A percentile compares a stretch with the other conserved stretches of the same genome.
Evolutionary conservation across 164 flowering plant species (phyloP).

Genomic region (Stephania yunnanensis): DNA sequence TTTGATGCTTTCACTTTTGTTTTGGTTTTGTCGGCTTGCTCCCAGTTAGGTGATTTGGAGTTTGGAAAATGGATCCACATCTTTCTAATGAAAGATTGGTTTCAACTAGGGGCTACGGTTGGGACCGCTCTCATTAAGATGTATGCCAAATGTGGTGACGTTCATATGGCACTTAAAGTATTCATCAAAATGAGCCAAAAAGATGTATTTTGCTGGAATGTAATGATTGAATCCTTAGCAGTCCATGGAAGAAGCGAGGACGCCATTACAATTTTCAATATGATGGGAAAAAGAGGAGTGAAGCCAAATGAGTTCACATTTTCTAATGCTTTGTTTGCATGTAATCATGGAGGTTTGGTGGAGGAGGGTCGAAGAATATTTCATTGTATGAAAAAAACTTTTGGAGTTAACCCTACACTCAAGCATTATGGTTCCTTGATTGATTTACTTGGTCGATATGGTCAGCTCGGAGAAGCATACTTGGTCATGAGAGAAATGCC

Average conservation of each 20-base stretch:
- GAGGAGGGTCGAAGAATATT: slow-evolving; percentile 34
- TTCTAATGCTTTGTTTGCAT: slow-evolving; percentile 30
- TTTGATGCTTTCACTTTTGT: slow-evolving; percentile 33
- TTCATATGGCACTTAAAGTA: slow-evolving; percentile 26
- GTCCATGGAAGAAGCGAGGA: slow-evolving; percentile 34
- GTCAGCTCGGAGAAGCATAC: slow-evolving; percentile 35
- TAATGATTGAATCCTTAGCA: slow-evolving; percentile 39
- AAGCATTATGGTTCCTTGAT: slow-evolving; percentile 40
- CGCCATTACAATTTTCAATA: slow-evolving; percentile 29
- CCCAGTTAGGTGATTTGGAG: slow-evolving; percentile 33
- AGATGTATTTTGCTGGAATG: slow-evolving; percentile 42
- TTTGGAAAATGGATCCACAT: slow-evolving; percentile 36
- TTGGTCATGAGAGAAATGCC: slow-evolving; percentile 33
- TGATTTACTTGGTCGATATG: slow-evolving; percentile 39
- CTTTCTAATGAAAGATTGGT: slow-evolving; percentile 22
- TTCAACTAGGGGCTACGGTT: slow-evolving; percentile 22
- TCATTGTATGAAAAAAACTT: slow-evolving; percentile 26
- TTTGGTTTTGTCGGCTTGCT: slow-evolving; percentile 39
- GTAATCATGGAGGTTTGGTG: slow-evolving; percentile 42
- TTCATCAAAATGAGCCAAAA: slow-evolving; percentile 30
- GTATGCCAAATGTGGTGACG: slow-evolving; percentile 51
- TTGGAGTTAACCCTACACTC: slow-evolving; percentile 26
- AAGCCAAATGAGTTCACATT: slow-evolving; percentile 36
- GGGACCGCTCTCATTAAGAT: slow-evolving; percentile 25
- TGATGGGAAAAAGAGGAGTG: slow-evolving; percentile 25